phyloP scores from a whole-genome alignment of 2,329 filamentous ascomycete species.

The Chaetomium strumarium region DNA sequence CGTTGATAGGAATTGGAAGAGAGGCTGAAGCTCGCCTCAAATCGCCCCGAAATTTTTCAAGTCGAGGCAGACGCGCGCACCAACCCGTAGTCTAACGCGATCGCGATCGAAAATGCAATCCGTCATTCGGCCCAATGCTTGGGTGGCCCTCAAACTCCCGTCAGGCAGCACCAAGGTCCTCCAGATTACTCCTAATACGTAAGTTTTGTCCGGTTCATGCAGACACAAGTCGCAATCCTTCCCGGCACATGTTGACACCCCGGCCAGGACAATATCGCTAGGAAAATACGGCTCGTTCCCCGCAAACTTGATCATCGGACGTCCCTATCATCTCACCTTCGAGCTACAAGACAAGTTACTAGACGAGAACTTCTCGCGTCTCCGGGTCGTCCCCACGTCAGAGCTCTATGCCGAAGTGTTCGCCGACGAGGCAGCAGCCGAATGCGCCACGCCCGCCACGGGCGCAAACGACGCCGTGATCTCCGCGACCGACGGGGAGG shows the following conservation, averaged over 20 bases:
- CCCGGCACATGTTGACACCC: constrained; percentile 12
- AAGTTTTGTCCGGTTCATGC: constrained; percentile 21
- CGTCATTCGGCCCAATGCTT: constrained; percentile 51
- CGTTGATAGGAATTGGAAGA: no score
- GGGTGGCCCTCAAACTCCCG: constrained; percentile 55
- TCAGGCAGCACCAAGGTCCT: constrained; percentile 53
- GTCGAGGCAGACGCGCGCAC: no score
- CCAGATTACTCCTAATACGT: constrained; percentile 58
- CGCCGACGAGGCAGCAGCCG: constrained; percentile 32
- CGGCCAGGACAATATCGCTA: constrained; percentile 68
- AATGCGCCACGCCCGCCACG: constrained; percentile 32
- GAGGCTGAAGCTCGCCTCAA: no score
- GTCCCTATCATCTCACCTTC: constrained; percentile 87
- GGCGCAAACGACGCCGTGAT: constrained; percentile 39
- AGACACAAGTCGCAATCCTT: neutral
- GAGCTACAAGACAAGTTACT: constrained; percentile 71
- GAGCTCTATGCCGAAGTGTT: constrained; percentile 82
- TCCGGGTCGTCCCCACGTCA: constrained; percentile 72
- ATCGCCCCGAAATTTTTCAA: no score
- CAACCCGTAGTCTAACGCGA: no score
- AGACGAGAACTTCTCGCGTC: constrained; percentile 57
- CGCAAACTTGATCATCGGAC: constrained; percentile 81
- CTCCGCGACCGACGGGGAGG: constrained; percentile 34
- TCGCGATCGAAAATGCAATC: no score
- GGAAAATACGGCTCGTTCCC: constrained; percentile 92